phyloP scores from a whole-genome alignment of 306 rosid species.

The Medicago lupulina region DNA sequence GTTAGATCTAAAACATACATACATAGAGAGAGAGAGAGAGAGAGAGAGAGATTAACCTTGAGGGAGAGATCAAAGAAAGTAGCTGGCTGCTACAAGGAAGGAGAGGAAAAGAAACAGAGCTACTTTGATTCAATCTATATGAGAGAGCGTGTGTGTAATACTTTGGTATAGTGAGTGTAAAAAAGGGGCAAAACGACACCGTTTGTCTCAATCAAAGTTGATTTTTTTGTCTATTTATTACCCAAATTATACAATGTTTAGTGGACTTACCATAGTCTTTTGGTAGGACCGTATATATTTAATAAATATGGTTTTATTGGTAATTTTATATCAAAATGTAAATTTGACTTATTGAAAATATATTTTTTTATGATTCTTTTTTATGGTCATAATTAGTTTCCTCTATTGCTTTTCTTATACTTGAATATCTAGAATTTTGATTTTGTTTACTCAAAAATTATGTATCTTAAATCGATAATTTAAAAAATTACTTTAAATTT shows the following conservation, averaged over 20 bases:
- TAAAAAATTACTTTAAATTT: too few species aligned
- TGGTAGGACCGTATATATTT: neutral
- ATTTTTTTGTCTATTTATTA: neutral
- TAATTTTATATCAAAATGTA: neutral
- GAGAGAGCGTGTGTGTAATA: neutral
- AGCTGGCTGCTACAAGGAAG: conserved; percentile 48
- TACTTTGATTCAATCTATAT: conserved; percentile 4
- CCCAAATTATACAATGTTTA: neutral
- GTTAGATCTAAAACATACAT: conserved; percentile 41
- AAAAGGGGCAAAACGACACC: neutral
- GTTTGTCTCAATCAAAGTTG: neutral
- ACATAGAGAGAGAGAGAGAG: conserved; percentile 15
- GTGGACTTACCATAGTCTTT: conserved; percentile 1
- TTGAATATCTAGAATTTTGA: neutral
- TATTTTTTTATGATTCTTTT: neutral
- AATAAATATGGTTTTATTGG: neutral
- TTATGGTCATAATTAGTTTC: neutral
- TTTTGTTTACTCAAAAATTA: neutral
- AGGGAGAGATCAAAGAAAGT: conserved; percentile 32
- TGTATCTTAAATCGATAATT: too few species aligned
- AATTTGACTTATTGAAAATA: neutral
- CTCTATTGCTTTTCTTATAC: neutral
- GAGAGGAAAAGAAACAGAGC: neutral
- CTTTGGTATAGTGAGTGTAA: neutral
- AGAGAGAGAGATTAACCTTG: conserved; percentile 42